A percentile compares a stretch with the other conserved stretches of the same genome.
These are phyloP conservation scores for Leucosporidium creatinivorum DNA, from an alignment of 768 basidiomycete genomes.

Conservation along the genomic window DNA sequence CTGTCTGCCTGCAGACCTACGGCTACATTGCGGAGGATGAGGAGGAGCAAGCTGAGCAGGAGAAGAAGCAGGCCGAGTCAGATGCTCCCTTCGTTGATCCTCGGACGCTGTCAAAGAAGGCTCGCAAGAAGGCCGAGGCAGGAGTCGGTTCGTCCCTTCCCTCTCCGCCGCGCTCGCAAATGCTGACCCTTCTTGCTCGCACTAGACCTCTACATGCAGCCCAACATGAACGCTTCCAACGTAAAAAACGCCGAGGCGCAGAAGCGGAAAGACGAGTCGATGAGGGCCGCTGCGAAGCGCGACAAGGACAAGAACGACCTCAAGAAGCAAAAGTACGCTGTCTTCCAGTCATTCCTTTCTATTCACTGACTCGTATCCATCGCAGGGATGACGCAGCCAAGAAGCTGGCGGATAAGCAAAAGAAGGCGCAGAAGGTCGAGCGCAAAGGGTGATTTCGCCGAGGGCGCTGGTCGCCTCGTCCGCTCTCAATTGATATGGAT, in stretches of 20 bases:
- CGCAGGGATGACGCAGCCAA: slow-evolving; percentile 26
- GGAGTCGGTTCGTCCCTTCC: slow-evolving; percentile 22
- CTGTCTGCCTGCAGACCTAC: slow-evolving; percentile 12
- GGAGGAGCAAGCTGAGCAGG: slow-evolving; percentile 1
- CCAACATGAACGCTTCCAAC: slow-evolving; percentile 23
- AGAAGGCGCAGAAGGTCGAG: slow-evolving; percentile 28
- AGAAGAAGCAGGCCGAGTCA: background rate
- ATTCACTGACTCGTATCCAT: background rate
- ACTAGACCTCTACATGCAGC: slow-evolving; percentile 21
- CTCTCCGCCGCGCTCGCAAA: too few species aligned
- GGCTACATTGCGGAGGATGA: slow-evolving; percentile 18
- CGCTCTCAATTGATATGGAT: too few species aligned
- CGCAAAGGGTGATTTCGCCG: background rate
- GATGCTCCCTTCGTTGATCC: slow-evolving; percentile 8
- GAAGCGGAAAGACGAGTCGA: slow-evolving; percentile 9
- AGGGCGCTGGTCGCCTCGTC: background rate
- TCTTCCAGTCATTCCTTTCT: background rate
- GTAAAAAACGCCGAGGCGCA: slow-evolving; percentile 11
- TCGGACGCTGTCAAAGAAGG: slow-evolving; percentile 18
- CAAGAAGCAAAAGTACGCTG: slow-evolving; percentile 26
- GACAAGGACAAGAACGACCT: slow-evolving; percentile 24
- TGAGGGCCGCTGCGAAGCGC: slow-evolving; percentile 17
- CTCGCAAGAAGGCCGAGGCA: slow-evolving; percentile 29
- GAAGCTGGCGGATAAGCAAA: slow-evolving; percentile 30
- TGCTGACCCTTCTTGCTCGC: too few species aligned